Evolutionary conservation across 1,139 yeast species (phyloP), one percentile per base, ranked within the genome.

Genomic region (Zygosaccharomyces pseudobailii): DNA sequence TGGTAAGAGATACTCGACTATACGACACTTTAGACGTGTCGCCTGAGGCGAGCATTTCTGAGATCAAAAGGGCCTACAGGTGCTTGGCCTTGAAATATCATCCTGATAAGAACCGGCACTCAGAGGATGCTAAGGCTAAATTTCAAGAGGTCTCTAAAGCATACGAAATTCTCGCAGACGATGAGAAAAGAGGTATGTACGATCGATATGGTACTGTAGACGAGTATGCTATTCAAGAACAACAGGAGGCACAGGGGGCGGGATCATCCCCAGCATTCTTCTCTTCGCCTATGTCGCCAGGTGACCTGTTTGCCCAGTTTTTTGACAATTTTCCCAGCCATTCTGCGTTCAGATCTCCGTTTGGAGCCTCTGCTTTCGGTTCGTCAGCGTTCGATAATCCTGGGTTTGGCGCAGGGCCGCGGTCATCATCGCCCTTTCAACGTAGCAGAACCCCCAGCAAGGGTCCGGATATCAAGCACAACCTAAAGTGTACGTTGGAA

Each of bases 1-100:
- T 57, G 61, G 55, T 45, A n/a, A 50, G 43, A 45, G 48, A 55
- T 37, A 55, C 56, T 3, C 44, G 46, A 35, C 48, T 60, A 19
- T 60, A 60, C 36, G 60, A 58, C 38, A 40, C 51, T 4, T 41
- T 60, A 34, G 50, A 52, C n/a, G 67, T 84, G 2, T 50, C 59
- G 0, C 62, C 67, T 1, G 62, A 64, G 2, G 76, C 81, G 0
- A 47, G 69, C 0, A 55, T 55, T 0, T 53, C 55, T 2, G 80
- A 76, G 27, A 72, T 87, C 31, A 80, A 79, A 54, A 62, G 65
- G n/a, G 89, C 92, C 0, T 87, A 87, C 61, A 74, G 76, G 48
- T 62, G 61, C 32, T 74, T 75, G 31, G 73, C 88, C 17, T 69
- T 87, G 10, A 64, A 66, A 9, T 65, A 76, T 25, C 96, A 87